Base-by-base conservation (phyloP, 495 filamentous ascomycete genomes). In the Aspergillus avenaceus region DNA sequence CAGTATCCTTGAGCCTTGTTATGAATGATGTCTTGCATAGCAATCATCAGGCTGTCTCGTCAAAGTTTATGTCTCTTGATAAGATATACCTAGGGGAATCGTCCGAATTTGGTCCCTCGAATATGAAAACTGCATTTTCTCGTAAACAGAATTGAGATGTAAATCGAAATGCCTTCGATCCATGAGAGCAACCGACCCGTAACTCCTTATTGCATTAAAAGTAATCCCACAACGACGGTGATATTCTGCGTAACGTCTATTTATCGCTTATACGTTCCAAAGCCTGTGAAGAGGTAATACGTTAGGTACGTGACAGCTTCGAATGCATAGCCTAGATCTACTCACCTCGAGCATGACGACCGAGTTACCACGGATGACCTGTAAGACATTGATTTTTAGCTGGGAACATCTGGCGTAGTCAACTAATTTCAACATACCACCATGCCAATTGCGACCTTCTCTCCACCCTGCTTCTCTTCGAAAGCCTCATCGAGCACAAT, bases 401-500 rank as follows among this genome's bases (percentile, higher is more conserved):
- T 18, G n/a, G 16, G 8, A 37, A 25, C 2, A 22, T 9, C n/a
- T 4, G 27, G 1, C 19, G 24, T 16, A 6, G 41, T 29, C 8
- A 18, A 34, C 5, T 13, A 5, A 36, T 16, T n/a, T 18, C 4
- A 14, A 58, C 86, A 47, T 82, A 96, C 95, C 54, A 95, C 87
- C 85, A 95, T 97, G 63, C 93, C 93, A 41, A 97, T 81, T 52
- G 83, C 79, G 40, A 84, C 85, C 73, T 96, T 97, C 78, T 96
- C 90, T 38, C 90, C 90, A 48, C 89, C 90, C 25, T 82, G 79
- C 68, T 92, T 96, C 76, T 97, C 90, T 62, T 97, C 93, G 13
- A 95, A 86, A n/a, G 93, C 92, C 57, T 97, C 93, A 65, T 98
- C 95, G 12, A 98, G 82, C 22, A 97, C 92, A 61, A 98, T 91